Percentiles rank a stretch among this genome's conserved stretches.
Conservation (phyloP, 2,329 filamentous ascomycete species). For the Aplosporella prunicola region DNA sequence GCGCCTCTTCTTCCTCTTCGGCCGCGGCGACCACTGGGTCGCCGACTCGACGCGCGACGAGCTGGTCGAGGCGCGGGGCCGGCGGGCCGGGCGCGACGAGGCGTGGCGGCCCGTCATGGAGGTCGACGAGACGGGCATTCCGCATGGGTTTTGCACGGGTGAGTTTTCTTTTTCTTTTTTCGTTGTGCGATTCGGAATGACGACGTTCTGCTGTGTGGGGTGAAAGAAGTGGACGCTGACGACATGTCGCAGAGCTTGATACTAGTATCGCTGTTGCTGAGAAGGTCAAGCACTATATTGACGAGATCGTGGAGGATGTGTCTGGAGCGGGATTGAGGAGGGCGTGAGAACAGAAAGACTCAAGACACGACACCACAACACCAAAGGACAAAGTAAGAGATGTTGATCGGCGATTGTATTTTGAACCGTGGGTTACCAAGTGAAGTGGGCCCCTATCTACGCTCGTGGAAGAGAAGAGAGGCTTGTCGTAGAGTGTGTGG, state of each 20-base stretch:
- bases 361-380: too few species aligned
- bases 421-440: too few species aligned
- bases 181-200: background rate
- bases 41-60: slow-evolving; percentile 48
- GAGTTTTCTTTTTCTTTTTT: slow-evolving; percentile 18
- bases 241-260: slow-evolving; percentile 28
- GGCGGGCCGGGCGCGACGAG: slow-evolving; percentile 18
- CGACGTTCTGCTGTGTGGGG: background rate
- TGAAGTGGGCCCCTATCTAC: too few species aligned
- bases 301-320: slow-evolving; percentile 26
- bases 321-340: background rate
- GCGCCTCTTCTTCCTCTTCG: slow-evolving; percentile 50
- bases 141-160: slow-evolving; percentile 52
- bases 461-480: too few species aligned
- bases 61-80: slow-evolving; percentile 39
- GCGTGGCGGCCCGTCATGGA: slow-evolving; percentile 43
- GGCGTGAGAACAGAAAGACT: too few species aligned
- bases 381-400: too few species aligned
- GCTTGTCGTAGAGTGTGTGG: too few species aligned
- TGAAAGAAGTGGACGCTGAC: background rate
- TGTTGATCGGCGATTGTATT: too few species aligned
- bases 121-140: slow-evolving; percentile 45
- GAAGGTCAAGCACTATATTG: slow-evolving; percentile 41
- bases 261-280: slow-evolving; percentile 40
- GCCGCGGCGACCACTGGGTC: slow-evolving; percentile 52